Evolutionary conservation across 345 rosid genomes (phyloP), one percentile per base, ranked within the genome.

Genomic region (Bretschneidera sinensis): DNA sequence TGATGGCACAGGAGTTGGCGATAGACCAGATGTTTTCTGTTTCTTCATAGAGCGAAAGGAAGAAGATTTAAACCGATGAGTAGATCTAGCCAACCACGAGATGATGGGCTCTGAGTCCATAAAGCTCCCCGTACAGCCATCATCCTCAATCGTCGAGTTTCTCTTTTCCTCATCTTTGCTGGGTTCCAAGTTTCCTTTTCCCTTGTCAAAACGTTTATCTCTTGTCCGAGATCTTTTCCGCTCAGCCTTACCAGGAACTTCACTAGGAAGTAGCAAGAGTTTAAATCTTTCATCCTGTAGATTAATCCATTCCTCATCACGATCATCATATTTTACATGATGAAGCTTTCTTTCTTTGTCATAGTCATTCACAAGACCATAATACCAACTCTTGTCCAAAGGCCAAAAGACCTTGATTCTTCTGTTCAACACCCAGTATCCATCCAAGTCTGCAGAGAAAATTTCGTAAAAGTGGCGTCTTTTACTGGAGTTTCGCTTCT

Each of bases 331-430:
- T 68, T 85, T 89, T 50, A 89, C 79, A 74, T 92, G 98, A 75
- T 92, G 97, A 74, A 81, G 87, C 64, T 80, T 87, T 74, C 68
- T 85, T 60, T 78, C 89, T 43, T 70, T 67, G 71, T 92, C 88
- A 62, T 87, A 92, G 60, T 79, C 87, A 71, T 74, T 79, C 47
- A 89, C 79, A 54, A 85, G 88, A 62, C 98, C 98, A 80, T 64
- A 73, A 63, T 92, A 92, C 98, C 98, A 92, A 52, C 70, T 81
- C 80, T 85, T 70, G 70, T 92, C 98, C 85, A 92, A 68, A 67
- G 98, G 98, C 98, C 98, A 92, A 71, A 87, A 85, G 43, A 92
- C 85, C 68, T 89, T 92, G 47, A 92, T 89, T 62, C 83, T 84
- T 48, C 81, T 74, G 67, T 92, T 81, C 59, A 92, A 59, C 31